A percentile compares a stretch with the other conserved stretches of the same genome.
Evolutionary conservation across 129 eudicot genomes (phyloP).

Genomic region (Tanacetum coccineum): DNA sequence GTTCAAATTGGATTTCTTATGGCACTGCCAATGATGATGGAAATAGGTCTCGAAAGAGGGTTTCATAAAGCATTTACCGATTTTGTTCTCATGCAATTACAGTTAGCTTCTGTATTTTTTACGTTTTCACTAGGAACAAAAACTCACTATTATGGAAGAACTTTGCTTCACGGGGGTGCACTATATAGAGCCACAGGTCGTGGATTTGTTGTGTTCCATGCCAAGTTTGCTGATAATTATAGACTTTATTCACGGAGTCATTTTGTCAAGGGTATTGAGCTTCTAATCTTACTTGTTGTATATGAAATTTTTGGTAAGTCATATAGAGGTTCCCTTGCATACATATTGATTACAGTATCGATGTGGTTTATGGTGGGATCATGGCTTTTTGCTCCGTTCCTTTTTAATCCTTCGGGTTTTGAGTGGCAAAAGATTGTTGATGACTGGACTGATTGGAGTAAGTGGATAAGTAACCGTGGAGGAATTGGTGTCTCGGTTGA

Average conservation of each 20-base stretch:
- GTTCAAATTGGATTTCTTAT: conserved; percentile 87
- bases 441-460: conserved; percentile 96
- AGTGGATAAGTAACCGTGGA: conserved; percentile 84
- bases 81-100: conserved; percentile 89
- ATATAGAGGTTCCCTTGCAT: conserved; percentile 60
- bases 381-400: conserved; percentile 95
- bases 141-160: conserved; percentile 88
- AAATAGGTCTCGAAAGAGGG: conserved; percentile 89
- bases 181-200: conserved; percentile 87
- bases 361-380: conserved; percentile 95
- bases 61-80: conserved; percentile 75
- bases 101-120: conserved; percentile 86
- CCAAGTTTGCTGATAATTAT: conserved; percentile 90
- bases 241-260: conserved; percentile 85
- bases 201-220: conserved; percentile 95
- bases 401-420: conserved; percentile 95
- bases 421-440: conserved; percentile 98
- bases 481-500: conserved; percentile 92
- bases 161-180: conserved; percentile 98
- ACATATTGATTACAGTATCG: conserved; percentile 65
- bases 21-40: conserved; percentile 99
- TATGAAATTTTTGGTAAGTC: conserved; percentile 76
- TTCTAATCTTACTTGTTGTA: conserved; percentile 74
- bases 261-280: conserved; percentile 89
- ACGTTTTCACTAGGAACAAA: conserved; percentile 89